These are phyloP conservation scores for Arabidopsis arenosa DNA, from an alignment of 345 rosid genomes.

Conservation along the genomic window DNA sequence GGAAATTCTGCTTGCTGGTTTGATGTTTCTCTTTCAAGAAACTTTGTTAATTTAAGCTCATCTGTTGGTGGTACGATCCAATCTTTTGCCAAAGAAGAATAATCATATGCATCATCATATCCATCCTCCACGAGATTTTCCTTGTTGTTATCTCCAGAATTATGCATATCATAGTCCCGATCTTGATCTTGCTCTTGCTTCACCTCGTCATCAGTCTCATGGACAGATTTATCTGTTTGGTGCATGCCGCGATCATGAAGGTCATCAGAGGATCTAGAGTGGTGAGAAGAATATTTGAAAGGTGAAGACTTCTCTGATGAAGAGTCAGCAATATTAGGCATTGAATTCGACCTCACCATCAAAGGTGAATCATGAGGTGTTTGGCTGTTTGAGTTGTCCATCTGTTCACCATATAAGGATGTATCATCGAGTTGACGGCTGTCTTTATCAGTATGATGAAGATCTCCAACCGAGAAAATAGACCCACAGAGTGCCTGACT, in stretches of 20 bases:
- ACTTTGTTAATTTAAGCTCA: conserved; percentile 49
- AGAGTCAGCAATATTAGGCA: conserved; percentile 56
- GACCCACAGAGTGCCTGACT: conserved; percentile 52
- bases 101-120: conserved; percentile 58
- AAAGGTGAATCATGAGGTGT: conserved; percentile 49
- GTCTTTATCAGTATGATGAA: conserved; percentile 55
- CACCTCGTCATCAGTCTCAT: conserved; percentile 45
- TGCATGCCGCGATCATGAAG: conserved; percentile 49
- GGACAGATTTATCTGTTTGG: conserved; percentile 49
- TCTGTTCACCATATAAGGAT: conserved; percentile 50
- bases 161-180: conserved; percentile 39
- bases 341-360: conserved; percentile 61
- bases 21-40: conserved; percentile 55
- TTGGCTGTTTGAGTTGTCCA: conserved; percentile 50
- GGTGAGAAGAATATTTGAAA: conserved; percentile 43
- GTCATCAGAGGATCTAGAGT: conserved; percentile 70
- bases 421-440: conserved; percentile 53
- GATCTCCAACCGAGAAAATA: conserved; percentile 69
- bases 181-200: conserved; percentile 42
- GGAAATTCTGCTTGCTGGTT: conserved; percentile 53
- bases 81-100: conserved; percentile 66
- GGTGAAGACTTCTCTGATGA: conserved; percentile 50
- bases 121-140: conserved; percentile 54
- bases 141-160: conserved; percentile 45
- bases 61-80: conserved; percentile 73